phyloP scores from a whole-genome alignment of 2,329 filamentous ascomycete species.

The Dichotomopilus funicola region DNA sequence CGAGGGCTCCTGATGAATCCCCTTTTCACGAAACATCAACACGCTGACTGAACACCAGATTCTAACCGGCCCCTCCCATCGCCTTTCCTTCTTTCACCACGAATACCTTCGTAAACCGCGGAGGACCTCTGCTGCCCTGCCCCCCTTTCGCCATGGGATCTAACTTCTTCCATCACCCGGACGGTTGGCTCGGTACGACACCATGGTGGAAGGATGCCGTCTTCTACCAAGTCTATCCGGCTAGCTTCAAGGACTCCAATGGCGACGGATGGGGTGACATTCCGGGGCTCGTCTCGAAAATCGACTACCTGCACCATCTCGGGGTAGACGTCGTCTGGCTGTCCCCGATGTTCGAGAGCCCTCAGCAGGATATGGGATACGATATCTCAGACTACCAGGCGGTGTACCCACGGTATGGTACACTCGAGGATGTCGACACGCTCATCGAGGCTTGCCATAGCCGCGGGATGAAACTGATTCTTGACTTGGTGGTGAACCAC shows the following conservation, averaged over 20 bases:
- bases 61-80: too few relatives aligned
- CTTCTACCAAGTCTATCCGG: conserved; percentile 47
- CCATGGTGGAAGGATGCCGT: conserved; percentile 23
- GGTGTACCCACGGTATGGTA: conserved; percentile 50
- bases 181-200: conserved; percentile 12
- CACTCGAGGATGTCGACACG: conserved; percentile 55
- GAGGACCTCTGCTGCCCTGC: background rate
- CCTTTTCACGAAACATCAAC: too few relatives aligned
- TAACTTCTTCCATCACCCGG: conserved; percentile 1
- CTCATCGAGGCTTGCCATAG: conserved; percentile 54
- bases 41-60: too few relatives aligned
- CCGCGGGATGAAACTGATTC: conserved; percentile 61
- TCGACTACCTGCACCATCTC: conserved; percentile 57
- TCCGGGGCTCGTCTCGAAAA: conserved; percentile 55
- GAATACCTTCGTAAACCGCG: background rate
- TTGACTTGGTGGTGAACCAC: conserved; percentile 74
- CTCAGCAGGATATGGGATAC: conserved; percentile 53
- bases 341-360: conserved; percentile 46
- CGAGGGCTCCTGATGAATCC: too few relatives aligned
- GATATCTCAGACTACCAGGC: conserved; percentile 59
- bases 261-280: conserved; percentile 61
- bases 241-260: conserved; percentile 52
- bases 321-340: conserved; percentile 59
- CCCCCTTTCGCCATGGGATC: background rate
- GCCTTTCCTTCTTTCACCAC: background rate